phyloP scores from a whole-genome alignment of 1,284 basidiomycete genomes.

The Flammula alnicola region DNA sequence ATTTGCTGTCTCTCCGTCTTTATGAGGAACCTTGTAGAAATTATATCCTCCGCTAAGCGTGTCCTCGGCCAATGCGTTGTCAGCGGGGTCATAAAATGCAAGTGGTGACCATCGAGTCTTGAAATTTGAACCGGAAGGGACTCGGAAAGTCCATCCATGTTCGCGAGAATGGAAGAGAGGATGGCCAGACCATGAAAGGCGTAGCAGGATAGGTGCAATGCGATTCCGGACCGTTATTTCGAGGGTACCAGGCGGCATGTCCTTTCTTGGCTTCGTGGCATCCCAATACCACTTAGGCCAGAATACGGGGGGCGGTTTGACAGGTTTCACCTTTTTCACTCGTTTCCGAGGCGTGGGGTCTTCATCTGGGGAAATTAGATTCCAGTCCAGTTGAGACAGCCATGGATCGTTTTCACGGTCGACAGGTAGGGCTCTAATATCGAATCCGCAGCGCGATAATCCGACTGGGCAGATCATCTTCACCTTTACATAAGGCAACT shows the following conservation, averaged over 20 bases:
- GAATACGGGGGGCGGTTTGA: slow-evolving; percentile 52
- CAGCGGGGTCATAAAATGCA: slow-evolving; percentile 64
- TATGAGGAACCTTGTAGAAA: slow-evolving; percentile 96
- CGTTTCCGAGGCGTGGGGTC: slow-evolving; percentile 18
- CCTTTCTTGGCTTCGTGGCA: slow-evolving; percentile 73
- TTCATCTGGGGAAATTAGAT: slow-evolving; percentile 20
- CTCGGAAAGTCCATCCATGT: slow-evolving; percentile 92
- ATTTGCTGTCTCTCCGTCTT: slow-evolving; percentile 92
- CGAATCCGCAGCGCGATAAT: slow-evolving; percentile 42
- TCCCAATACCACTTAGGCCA: slow-evolving; percentile 99
- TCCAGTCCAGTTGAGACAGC: slow-evolving; percentile 75
- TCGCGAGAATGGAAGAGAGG: slow-evolving; percentile 88
- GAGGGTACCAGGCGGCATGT: slow-evolving; percentile 65
- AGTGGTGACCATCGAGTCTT: slow-evolving; percentile 49
- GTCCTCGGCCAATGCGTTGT: slow-evolving; percentile 56
- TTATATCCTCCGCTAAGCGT: slow-evolving; percentile 48
- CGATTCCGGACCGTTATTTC: slow-evolving; percentile 89
- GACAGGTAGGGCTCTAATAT: slow-evolving; percentile 24
- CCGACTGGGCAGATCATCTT: slow-evolving; percentile 34
- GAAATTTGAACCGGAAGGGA: slow-evolving; percentile 49
- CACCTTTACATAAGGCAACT: slow-evolving; percentile 44
- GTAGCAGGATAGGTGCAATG: slow-evolving; percentile 85
- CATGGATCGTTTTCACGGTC: slow-evolving; percentile 51
- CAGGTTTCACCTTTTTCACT: slow-evolving; percentile 32
- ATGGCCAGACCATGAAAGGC: slow-evolving; percentile 86